These are phyloP conservation scores for Noccaea caerulescens DNA, from an alignment of 345 rosid genomes.

Conservation along the genomic window DNA sequence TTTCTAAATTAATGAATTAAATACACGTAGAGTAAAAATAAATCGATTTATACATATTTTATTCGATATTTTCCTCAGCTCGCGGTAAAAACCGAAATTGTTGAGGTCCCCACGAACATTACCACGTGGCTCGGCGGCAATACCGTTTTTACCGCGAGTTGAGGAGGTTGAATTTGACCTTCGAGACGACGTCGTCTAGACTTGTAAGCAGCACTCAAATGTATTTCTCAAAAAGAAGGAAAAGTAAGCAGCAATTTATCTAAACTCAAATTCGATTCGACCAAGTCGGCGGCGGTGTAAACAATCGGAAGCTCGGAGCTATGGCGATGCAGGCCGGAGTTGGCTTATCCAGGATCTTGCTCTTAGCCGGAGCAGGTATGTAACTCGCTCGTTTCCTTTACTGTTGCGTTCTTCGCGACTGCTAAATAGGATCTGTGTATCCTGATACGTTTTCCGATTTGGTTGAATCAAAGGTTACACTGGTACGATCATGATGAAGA, in stretches of 20 bases:
- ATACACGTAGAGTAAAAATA: no score
- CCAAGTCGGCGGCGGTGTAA: conserved; percentile 29
- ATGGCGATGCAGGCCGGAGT: conserved; percentile 93
- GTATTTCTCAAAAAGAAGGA: background rate
- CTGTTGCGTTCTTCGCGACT: conserved; percentile 9
- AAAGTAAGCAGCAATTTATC: background rate
- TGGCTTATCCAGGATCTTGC: conserved; percentile 69
- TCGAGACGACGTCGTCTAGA: conserved; percentile 20
- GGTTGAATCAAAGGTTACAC: conserved; percentile 59
- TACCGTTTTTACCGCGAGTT: conserved; percentile 13
- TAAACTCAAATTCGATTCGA: conserved; percentile 30
- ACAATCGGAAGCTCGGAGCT: conserved; percentile 43
- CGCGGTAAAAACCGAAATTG: no score
- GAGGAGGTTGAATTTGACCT: conserved; percentile 18
- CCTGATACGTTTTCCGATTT: conserved; percentile 11
- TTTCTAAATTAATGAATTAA: no score
- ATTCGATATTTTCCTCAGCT: no score
- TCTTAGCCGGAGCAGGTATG: conserved; percentile 87
- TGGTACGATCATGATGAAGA: conserved; percentile 72
- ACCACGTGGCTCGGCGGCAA: background rate
- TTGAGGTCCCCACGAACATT: no score
- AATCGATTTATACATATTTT: no score
- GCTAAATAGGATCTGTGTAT: background rate
- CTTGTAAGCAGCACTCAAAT: background rate
- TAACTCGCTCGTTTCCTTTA: conserved; percentile 4